A percentile compares a stretch with the other conserved stretches of the same genome.
These are phyloP conservation scores for Primulina tabacum DNA, from an alignment of 257 asterid species.

Conservation along the genomic window DNA sequence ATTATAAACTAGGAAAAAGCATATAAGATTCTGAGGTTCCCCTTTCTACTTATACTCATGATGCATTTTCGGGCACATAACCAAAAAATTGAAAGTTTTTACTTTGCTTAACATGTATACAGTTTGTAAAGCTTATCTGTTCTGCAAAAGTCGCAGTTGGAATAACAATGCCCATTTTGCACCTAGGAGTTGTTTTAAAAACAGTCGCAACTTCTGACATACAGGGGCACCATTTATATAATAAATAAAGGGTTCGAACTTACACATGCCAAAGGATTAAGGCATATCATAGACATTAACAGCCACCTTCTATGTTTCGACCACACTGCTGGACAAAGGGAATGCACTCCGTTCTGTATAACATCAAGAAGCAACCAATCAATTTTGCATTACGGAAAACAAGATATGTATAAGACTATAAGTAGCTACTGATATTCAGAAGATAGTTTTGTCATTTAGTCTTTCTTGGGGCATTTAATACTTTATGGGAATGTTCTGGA, in stretches of 20 bases:
- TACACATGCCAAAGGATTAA: constrained; percentile 89
- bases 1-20: constrained; percentile 10
- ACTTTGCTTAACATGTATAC: background rate
- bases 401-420: background rate
- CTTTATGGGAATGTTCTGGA: background rate
- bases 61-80: constrained; percentile 2
- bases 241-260: constrained; percentile 31
- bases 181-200: no score
- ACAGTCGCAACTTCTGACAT: constrained; percentile 7
- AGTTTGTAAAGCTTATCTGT: background rate
- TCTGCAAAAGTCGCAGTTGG: background rate
- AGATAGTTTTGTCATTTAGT: background rate
- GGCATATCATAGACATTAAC: constrained; percentile 93
- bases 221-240: background rate
- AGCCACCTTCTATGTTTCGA: constrained; percentile 98
- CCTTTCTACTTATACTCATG: background rate
- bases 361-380: constrained; percentile 23
- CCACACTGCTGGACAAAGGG: constrained; percentile 98
- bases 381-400: constrained; percentile 17
- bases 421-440: background rate
- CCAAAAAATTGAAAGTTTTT: background rate
- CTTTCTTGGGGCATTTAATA: background rate
- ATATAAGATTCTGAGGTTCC: background rate
- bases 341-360: constrained; percentile 87
- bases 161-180: background rate